Evolutionary conservation across 2,329 filamentous ascomycete species (phyloP).

Genomic region (Pestalotiopsis sp.): DNA sequence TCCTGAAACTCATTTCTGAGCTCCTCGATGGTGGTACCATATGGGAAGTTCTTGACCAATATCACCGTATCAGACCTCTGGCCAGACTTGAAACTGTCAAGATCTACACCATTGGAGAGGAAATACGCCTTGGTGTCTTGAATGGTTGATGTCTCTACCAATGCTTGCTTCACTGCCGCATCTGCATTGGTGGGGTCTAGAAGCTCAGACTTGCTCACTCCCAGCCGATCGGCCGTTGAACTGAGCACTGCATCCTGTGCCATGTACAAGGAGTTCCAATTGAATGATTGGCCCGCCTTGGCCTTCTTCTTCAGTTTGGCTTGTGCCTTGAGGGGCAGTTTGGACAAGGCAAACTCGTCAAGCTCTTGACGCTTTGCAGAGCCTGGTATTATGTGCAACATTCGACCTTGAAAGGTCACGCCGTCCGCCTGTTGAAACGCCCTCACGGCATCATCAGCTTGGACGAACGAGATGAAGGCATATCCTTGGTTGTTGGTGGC

Average conservation of each 20-base stretch:
- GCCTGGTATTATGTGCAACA: slow-evolving; percentile 87
- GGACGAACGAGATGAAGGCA: slow-evolving; percentile 79
- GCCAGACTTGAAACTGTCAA: slow-evolving; percentile 86
- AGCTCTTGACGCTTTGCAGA: slow-evolving; percentile 79
- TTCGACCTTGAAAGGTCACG: slow-evolving; percentile 86
- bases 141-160: slow-evolving; percentile 94
- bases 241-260: slow-evolving; percentile 93
- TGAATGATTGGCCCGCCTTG: slow-evolving; percentile 80
- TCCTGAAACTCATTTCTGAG: slow-evolving; percentile 82
- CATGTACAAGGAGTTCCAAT: slow-evolving; percentile 99
- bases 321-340: slow-evolving; percentile 92
- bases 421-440: slow-evolving; percentile 83
- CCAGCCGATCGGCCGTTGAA: slow-evolving; percentile 83
- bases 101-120: slow-evolving; percentile 81
- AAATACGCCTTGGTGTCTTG: slow-evolving; percentile 97
- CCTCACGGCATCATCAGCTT: slow-evolving; percentile 72
- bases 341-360: slow-evolving; percentile 87
- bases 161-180: slow-evolving; percentile 92
- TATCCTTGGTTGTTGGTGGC: slow-evolving; percentile 77
- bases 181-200: slow-evolving; percentile 95
- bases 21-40: slow-evolving; percentile 78
- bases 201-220: slow-evolving; percentile 87
- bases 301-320: slow-evolving; percentile 85
- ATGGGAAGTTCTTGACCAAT: slow-evolving; percentile 93
- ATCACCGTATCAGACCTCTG: slow-evolving; percentile 86